Percentiles rank a stretch among this genome's conserved stretches.
Conservation (phyloP, 148 eudicot genomes). For the Tetragonia tetragonoides region DNA sequence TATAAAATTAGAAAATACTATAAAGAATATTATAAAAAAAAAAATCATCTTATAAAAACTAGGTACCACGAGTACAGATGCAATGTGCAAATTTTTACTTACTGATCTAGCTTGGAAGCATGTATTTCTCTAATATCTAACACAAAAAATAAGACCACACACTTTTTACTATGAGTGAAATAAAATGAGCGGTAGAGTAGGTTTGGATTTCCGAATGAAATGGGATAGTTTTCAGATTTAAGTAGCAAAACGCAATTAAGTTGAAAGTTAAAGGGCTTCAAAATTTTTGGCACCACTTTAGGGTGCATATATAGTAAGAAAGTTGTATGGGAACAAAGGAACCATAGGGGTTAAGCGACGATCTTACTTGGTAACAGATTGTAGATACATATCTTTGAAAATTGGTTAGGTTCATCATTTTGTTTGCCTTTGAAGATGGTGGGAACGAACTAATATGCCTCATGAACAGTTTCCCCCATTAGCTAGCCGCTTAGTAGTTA, state of each 20-base stretch:
- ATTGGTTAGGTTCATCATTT: constrained; percentile 17
- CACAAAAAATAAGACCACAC: too few relatives aligned
- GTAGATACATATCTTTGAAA: constrained; percentile 5
- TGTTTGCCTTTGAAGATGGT: constrained; percentile 21
- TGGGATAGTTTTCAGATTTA: background rate
- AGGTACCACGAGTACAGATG: too few relatives aligned
- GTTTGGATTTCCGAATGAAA: background rate
- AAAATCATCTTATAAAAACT: too few relatives aligned
- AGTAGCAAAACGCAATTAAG: background rate
- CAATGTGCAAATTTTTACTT: too few relatives aligned
- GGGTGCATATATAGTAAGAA: constrained; percentile 26
- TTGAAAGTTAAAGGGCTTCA: background rate
- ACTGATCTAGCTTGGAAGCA: too few relatives aligned
- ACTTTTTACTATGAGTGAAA: background rate
- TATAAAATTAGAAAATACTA: too few relatives aligned
- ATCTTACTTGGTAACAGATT: background rate
- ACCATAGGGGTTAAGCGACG: constrained; percentile 7
- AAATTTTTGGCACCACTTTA: constrained; percentile 18
- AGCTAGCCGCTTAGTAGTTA: background rate
- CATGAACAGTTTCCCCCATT: constrained; percentile 19
- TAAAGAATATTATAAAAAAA: too few relatives aligned
- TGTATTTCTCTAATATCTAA: too few relatives aligned
- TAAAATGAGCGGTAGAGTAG: background rate
- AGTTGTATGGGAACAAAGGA: constrained; percentile 28
- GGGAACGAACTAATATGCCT: constrained; percentile 16